phyloP scores from a whole-genome alignment of 495 filamentous ascomycete genomes.

The Amphirosellinia nigrospora region DNA sequence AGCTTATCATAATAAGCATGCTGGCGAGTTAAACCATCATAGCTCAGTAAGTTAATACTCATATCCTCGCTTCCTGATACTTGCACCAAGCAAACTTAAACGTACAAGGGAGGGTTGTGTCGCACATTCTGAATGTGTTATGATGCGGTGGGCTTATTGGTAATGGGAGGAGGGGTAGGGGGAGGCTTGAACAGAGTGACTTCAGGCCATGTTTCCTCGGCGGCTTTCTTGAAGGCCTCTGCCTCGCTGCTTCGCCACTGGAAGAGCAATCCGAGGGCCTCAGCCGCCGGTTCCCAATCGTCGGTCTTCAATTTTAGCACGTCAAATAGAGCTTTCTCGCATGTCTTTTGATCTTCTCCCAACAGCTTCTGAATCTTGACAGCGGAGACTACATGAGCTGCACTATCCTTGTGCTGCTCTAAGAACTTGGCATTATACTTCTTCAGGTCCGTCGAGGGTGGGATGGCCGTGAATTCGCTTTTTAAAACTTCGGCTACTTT shows the following conservation, averaged over 20 bases:
- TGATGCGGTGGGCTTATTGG: not conserved
- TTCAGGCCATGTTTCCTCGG: constrained; percentile 74
- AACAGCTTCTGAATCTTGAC: constrained; percentile 66
- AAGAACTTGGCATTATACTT: constrained; percentile 72
- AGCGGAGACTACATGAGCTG: constrained; percentile 66
- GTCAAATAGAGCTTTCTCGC: constrained; percentile 64
- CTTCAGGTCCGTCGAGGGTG: constrained; percentile 62
- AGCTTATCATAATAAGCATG: constrained; percentile 12
- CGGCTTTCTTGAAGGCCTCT: constrained; percentile 66
- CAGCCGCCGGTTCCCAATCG: constrained; percentile 64
- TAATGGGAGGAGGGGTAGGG: not conserved
- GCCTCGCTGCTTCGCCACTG: constrained; percentile 64
- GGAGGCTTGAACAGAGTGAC: constrained; percentile 60
- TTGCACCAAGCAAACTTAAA: constrained; percentile 3
- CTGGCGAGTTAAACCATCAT: not conserved
- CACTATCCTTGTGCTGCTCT: constrained; percentile 65
- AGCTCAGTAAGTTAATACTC: constrained; percentile 2
- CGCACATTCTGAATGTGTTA: not conserved
- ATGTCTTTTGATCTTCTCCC: constrained; percentile 60
- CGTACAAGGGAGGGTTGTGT: not conserved
- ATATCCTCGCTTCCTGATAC: not conserved
- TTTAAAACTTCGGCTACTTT: constrained; percentile 71
- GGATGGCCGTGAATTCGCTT: constrained; percentile 65
- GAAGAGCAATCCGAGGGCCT: constrained; percentile 63
- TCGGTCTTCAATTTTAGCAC: constrained; percentile 61